Conservation (phyloP, 495 filamentous ascomycete genomes). For the Massariosphaeria phaeospora region DNA sequence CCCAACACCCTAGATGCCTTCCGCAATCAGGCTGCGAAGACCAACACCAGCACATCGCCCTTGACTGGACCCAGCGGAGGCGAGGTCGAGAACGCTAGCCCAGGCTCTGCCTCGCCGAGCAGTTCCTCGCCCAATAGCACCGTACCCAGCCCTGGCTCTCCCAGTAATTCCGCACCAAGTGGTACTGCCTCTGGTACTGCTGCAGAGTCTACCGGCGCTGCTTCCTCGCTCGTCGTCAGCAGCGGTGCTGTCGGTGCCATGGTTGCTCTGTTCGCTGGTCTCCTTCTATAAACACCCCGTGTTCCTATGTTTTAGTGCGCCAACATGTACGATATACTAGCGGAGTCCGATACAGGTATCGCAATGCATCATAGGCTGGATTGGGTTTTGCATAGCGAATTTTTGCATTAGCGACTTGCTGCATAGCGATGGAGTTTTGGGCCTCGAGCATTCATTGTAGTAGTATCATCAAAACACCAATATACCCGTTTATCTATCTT, state of each 20-base stretch:
- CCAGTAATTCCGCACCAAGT: neutral
- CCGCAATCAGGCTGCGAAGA: constrained; percentile 16
- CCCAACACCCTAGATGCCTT: constrained; percentile 30
- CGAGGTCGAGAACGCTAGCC: neutral
- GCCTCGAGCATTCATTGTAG: too few species aligned
- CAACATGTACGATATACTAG: too few species aligned
- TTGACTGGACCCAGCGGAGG: neutral
- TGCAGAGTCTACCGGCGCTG: constrained; percentile 8
- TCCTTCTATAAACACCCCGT: constrained; percentile 7
- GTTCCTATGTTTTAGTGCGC: too few species aligned
- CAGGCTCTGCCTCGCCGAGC: neutral
- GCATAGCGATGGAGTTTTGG: too few species aligned
- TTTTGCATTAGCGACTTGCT: too few species aligned
- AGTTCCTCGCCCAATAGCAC: neutral
- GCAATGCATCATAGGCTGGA: too few species aligned
- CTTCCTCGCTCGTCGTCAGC: constrained; percentile 2
- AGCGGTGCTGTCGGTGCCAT: constrained; percentile 12
- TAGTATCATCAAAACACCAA: too few species aligned
- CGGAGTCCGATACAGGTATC: too few species aligned
- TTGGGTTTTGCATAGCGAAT: too few species aligned
- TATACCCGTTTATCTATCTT: too few species aligned
- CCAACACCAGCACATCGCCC: constrained; percentile 14
- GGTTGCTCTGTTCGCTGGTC: constrained; percentile 7
- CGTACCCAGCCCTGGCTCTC: neutral
- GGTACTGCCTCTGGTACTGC: neutral